These are phyloP conservation scores for Papiliotrema fonsecae DNA, from an alignment of 1,284 basidiomycete genomes.

Conservation along the genomic window DNA sequence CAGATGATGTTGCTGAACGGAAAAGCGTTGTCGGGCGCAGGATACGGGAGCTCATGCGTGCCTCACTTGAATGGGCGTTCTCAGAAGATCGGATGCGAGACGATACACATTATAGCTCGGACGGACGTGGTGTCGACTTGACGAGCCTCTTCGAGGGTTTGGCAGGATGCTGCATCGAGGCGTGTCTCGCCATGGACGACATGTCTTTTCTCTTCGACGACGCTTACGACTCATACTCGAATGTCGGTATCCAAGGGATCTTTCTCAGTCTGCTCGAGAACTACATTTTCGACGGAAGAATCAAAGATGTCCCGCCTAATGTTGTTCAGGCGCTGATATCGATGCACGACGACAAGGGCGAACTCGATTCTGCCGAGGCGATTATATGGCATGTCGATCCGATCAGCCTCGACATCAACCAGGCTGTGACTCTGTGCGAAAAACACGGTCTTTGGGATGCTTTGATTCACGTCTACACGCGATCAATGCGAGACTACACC, in stretches of 20 bases:
- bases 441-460: slow-evolving; percentile 83
- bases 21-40: slow-evolving; percentile 67
- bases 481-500: slow-evolving; percentile 80
- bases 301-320: slow-evolving; percentile 73
- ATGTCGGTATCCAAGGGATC: slow-evolving; percentile 78
- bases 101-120: slow-evolving; percentile 71
- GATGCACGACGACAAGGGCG: slow-evolving; percentile 66
- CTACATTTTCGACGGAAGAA: slow-evolving; percentile 70
- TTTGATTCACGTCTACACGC: slow-evolving; percentile 87
- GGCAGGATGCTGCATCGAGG: slow-evolving; percentile 72
- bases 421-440: slow-evolving; percentile 81
- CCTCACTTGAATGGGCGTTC: slow-evolving; percentile 85
- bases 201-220: slow-evolving; percentile 87
- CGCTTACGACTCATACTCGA: slow-evolving; percentile 82
- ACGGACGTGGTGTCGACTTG: slow-evolving; percentile 86
- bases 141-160: slow-evolving; percentile 85
- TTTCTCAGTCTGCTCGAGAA: slow-evolving; percentile 79
- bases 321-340: slow-evolving; percentile 81
- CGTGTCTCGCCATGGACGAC: slow-evolving; percentile 74
- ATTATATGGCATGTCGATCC: slow-evolving; percentile 97
- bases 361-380: slow-evolving; percentile 73
- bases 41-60: slow-evolving; percentile 75
- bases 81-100: slow-evolving; percentile 91
- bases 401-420: slow-evolving; percentile 84
- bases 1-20: slow-evolving; percentile 59